phyloP scores from a whole-genome alignment of 352 stramenopile species.

The Phytophthora macrochlamydospora region DNA sequence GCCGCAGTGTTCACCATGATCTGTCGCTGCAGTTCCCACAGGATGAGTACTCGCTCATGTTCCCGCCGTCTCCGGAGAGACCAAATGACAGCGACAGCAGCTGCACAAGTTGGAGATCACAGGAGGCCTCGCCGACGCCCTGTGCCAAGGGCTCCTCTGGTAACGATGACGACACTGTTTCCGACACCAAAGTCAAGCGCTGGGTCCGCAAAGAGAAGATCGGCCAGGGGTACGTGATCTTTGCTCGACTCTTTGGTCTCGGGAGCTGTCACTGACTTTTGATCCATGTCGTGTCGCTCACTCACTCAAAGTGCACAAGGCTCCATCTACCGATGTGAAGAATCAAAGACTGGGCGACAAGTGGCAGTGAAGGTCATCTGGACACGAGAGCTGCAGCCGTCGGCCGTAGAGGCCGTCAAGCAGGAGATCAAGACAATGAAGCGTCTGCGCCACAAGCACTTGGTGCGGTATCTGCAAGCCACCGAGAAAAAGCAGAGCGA shows the following conservation, averaged over 20 bases:
- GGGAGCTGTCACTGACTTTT: constrained; percentile 6
- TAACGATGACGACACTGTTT: neutral
- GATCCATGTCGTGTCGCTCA: neutral
- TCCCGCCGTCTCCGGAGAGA: constrained; percentile 29
- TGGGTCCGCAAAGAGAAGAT: constrained; percentile 83
- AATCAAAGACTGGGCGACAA: constrained; percentile 53
- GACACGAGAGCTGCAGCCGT: constrained; percentile 53
- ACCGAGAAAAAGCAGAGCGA: constrained; percentile 63
- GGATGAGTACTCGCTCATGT: constrained; percentile 34
- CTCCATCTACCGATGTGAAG: constrained; percentile 73
- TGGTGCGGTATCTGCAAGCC: constrained; percentile 72
- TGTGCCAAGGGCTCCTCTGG: constrained; percentile 23
- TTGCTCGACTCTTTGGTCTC: neutral
- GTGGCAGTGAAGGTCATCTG: constrained; percentile 75
- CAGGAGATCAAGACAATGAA: constrained; percentile 76
- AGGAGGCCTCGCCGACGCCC: constrained; percentile 21
- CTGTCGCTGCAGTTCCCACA: constrained; percentile 18
- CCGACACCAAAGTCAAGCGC: constrained; percentile 26
- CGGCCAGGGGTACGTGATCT: constrained; percentile 59
- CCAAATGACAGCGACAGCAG: constrained; percentile 26
- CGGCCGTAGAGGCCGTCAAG: constrained; percentile 65
- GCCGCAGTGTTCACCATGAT: neutral
- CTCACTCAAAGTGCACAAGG: constrained; percentile 53
- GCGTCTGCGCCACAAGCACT: constrained; percentile 50
- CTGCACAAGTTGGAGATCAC: constrained; percentile 28